A percentile compares a stretch with the other conserved stretches of the same genome.
These are phyloP conservation scores for Starmerella lactis-condensi DNA, from an alignment of 805 yeast genomes.

Conservation along the genomic window DNA sequence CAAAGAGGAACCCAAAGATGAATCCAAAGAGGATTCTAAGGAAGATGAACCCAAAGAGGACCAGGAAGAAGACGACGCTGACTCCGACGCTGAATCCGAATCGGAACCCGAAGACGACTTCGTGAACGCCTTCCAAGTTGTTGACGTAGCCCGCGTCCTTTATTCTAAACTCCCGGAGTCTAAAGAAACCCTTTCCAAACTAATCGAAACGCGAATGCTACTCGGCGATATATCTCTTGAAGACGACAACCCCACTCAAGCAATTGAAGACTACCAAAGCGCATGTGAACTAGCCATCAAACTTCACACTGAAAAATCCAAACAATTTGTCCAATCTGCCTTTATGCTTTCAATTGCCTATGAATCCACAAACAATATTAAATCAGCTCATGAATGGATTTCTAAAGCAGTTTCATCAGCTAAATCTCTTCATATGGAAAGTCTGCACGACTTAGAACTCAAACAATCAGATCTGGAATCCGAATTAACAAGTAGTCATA, in stretches of 20 bases:
- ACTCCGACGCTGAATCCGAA: too few species aligned
- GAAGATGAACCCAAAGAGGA: slow-evolving; percentile 25
- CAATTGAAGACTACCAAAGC: slow-evolving; percentile 46
- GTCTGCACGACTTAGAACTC: slow-evolving; percentile 20
- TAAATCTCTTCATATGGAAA: slow-evolving; percentile 38
- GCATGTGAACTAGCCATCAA: slow-evolving; percentile 37
- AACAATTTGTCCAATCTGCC: slow-evolving; percentile 57
- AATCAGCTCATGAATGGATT: too few species aligned
- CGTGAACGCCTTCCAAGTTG: slow-evolving; percentile 51
- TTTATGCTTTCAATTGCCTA: slow-evolving; percentile 63
- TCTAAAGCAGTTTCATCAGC: too few species aligned
- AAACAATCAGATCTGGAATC: slow-evolving; percentile 16
- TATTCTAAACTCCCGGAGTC: slow-evolving; percentile 31
- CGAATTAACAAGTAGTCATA: slow-evolving; percentile 5
- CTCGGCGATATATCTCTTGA: slow-evolving; percentile 83
- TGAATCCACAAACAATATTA: too few species aligned
- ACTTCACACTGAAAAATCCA: slow-evolving; percentile 34
- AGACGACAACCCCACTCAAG: slow-evolving; percentile 61
- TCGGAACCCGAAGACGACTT: too few species aligned
- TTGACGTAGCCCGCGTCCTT: slow-evolving; percentile 58
- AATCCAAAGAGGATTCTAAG: slow-evolving; percentile 20
- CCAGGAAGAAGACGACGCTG: slow-evolving; percentile 25
- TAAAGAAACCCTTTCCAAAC: slow-evolving; percentile 26
- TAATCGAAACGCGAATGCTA: slow-evolving; percentile 58
- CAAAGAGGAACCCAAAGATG: slow-evolving; percentile 9